Base-by-base conservation (phyloP, 352 stramenopile genomes). In the Thraustotheca clavata region DNA sequence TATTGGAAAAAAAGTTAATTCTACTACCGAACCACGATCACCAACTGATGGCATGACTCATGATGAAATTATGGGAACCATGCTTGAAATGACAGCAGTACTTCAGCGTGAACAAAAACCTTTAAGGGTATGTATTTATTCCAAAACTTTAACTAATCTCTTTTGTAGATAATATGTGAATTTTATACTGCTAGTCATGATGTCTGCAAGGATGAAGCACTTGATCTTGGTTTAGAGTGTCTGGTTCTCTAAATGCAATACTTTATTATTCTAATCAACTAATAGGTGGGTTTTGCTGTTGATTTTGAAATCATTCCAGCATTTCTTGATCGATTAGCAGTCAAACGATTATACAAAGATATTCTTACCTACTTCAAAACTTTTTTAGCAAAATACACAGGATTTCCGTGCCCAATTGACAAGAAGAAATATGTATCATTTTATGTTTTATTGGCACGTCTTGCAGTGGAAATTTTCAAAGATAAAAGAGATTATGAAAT, bases 291-390 rank as follows among this genome's bases (percentile, higher is more conserved):
- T 55, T 90, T 91, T 48, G 77, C 83, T 24, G 77, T 90, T 59
- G 83, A 91, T 33, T 91, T 91, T 50, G 83, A 90, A 46, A 75
- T 91, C 55, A 82, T 90, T 31, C 79, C 80, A 22, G 80, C 80
- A 14, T 89, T 91, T 47, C 87, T 91, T 73, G 83, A 91, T 49
- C 80, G 83, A 0, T 60, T 88, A 8, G 88, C 76, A 39, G 70
- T 90, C n/a, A 89, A 84, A 34, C 76, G 83, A 39, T 63, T 91
- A 26, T 78, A 87, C 67, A 76, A 75, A 0, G 80, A 90, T 55
- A 70, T 89, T 1, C 61, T 75, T 11, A 73, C 72, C 1, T 72
- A 76, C 35, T 63, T 91, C 36, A 90, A 90, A 39, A 71, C 70
- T 20, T 91, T 88, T 34, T 71, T 88, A 22, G 67, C 75, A 12